Base-by-base conservation (phyloP, 2,329 filamentous ascomycete species). In the Zymoseptoria passerinii region DNA sequence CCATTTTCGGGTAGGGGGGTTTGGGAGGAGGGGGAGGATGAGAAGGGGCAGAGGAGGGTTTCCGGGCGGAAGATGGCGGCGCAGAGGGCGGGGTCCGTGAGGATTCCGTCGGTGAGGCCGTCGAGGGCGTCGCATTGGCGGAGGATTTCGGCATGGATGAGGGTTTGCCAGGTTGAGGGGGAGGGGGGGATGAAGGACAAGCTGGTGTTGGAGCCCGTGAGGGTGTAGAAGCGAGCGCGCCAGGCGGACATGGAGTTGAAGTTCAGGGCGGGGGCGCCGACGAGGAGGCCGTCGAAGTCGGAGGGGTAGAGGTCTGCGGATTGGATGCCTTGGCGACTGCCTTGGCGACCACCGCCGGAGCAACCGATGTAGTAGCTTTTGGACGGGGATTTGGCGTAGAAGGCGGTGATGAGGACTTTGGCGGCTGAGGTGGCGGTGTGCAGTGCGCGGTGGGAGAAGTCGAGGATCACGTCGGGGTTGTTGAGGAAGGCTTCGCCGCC, bases 51-150 rank as follows among this genome's bases (percentile, higher is more conserved):
- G 10, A 28, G 19, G 5, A 77, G 66, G 2, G 65, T 67, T 5
- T 71, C 69, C 0, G 75, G 73, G 23, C 71, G 68, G 64, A 77
- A 78, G 16, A 44, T 44, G 2, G 35, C 35, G 18, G 72, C 61
- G 66, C 77, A 79, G 7, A 74, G 67, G 18, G 65, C 65, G 5
- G 77, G 72, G 59, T 75, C 73, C 58, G 77, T 76, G 50, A 79
- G 66, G 54, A 79, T 74, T 3, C 76, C 76, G 62, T 81, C 79
- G 2, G 63, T 64, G 5, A 72, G 72, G 16, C 76, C 76, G 60
- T 81, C 79, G 1, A 78, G 67, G 0, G 58, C 62, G 61, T 81
- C 79, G 62, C 79, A 81, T 63, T 80, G 78, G 6, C 71, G 69
- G 27, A 81, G 59, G 16, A 78, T 68, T 28, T 76, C 75, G 5